These are phyloP conservation scores for Atkinsonella texensis DNA, from an alignment of 2,329 filamentous ascomycete genomes.

Conservation along the genomic window DNA sequence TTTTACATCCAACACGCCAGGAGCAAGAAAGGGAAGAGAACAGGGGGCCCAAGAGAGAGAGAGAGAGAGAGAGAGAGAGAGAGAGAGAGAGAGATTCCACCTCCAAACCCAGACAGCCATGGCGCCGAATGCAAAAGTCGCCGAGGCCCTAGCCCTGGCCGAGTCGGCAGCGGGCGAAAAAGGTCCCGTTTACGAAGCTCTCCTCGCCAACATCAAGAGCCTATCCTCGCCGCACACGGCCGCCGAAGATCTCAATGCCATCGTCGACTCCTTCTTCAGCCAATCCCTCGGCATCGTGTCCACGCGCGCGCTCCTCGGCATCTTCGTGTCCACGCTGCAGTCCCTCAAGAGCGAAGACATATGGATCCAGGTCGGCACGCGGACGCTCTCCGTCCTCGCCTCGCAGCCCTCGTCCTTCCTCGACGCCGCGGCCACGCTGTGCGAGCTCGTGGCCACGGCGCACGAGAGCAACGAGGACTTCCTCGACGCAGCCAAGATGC, in stretches of 20 bases:
- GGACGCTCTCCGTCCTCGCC: conserved; percentile 55
- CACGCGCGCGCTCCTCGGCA: conserved; percentile 55
- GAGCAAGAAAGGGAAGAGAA: no score
- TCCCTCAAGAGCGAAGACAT: conserved; percentile 48
- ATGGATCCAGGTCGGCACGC: conserved; percentile 64
- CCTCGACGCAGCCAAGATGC: conserved; percentile 59
- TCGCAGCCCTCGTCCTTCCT: conserved; percentile 57
- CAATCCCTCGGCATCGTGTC: conserved; percentile 66
- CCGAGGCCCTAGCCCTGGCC: conserved; percentile 30
- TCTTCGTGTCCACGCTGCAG: conserved; percentile 53
- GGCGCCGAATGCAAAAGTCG: conserved; percentile 28
- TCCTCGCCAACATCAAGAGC: conserved; percentile 31
- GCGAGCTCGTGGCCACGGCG: conserved; percentile 70
- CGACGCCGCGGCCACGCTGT: conserved; percentile 71
- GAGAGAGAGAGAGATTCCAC: neutral
- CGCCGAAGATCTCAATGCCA: conserved; percentile 50
- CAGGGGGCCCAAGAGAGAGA: no score
- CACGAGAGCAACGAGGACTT: conserved; percentile 78
- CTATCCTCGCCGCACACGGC: conserved; percentile 27
- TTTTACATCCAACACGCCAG: no score
- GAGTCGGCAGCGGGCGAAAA: conserved; percentile 28
- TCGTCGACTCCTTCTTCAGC: conserved; percentile 54
- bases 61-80: no score
- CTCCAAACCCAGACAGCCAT: conserved; percentile 14
- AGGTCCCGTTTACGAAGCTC: conserved; percentile 31